Evolutionary conservation across 139 green algal genomes (phyloP).

Genomic region (Chlamydomonas schloesseri): DNA sequence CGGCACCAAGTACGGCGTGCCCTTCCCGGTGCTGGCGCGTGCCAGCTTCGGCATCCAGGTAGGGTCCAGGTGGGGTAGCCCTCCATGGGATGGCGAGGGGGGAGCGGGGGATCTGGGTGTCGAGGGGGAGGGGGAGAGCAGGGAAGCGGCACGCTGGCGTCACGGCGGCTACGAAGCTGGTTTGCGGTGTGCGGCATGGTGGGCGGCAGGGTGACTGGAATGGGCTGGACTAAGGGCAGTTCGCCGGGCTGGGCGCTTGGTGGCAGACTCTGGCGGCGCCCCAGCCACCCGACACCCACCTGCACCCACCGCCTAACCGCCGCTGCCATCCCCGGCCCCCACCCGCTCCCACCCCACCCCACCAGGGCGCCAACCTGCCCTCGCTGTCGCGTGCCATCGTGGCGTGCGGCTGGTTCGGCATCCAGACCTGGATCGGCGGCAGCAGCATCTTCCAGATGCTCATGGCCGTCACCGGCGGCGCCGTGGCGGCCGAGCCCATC

Average conservation of each 20-base stretch:
- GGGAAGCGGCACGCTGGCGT: too few species aligned
- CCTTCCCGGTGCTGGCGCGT: constrained; percentile 81
- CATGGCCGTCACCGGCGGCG: constrained; percentile 26
- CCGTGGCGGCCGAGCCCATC: constrained; percentile 8
- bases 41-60: constrained; percentile 79
- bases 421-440: constrained; percentile 82
- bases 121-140: too few species aligned
- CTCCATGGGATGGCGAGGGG: too few species aligned
- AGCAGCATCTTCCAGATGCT: constrained; percentile 66
- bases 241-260: too few species aligned
- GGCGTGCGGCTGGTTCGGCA: constrained; percentile 87
- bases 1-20: constrained; percentile 76
- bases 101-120: too few species aligned
- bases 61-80: neutral
- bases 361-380: constrained; percentile 73
- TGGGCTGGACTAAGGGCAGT: too few species aligned
- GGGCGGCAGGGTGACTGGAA: too few species aligned
- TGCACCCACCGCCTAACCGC: too few species aligned
- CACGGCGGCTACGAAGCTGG: too few species aligned
- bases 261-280: too few species aligned
- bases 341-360: neutral
- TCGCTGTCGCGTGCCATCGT: constrained; percentile 76
- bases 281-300: too few species aligned
- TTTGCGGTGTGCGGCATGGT: too few species aligned
- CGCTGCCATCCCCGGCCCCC: neutral